phyloP scores from a whole-genome alignment of 805 yeast genomes.

The Zygosaccharomyces siamensis region DNA sequence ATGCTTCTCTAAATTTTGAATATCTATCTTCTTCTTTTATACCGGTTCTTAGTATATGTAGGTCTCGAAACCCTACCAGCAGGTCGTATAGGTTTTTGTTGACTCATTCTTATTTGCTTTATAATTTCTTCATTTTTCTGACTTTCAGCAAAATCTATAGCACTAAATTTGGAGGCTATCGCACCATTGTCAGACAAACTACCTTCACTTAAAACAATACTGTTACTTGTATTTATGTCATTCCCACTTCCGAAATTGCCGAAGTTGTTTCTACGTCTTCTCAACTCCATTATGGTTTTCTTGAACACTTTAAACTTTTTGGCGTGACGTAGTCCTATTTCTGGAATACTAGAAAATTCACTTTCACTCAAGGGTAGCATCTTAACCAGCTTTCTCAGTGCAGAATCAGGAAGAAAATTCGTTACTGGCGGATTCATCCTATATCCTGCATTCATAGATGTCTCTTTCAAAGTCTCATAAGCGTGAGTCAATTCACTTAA shows the following conservation, averaged over 20 bases:
- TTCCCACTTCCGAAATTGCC: conserved; percentile 5
- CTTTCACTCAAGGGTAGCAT: conserved; percentile 24
- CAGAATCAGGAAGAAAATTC: conserved; percentile 24
- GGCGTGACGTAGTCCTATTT: conserved; percentile 17
- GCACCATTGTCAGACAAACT: conserved; percentile 14
- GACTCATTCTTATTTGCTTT: conserved; percentile 19
- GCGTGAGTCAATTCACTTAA: conserved; percentile 22
- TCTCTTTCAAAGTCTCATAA: conserved; percentile 23
- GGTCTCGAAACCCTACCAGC: background rate
- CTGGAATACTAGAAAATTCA: conserved; percentile 23
- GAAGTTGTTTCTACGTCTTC: conserved; percentile 17
- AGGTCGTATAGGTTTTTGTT: background rate
- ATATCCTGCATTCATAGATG: conserved; percentile 20
- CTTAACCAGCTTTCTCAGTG: conserved; percentile 25
- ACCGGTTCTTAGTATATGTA: background rate
- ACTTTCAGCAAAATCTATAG: conserved; percentile 11
- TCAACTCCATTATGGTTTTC: conserved; percentile 20
- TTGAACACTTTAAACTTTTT: conserved; percentile 25
- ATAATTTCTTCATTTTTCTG: conserved; percentile 21
- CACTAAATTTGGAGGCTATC: conserved; percentile 20
- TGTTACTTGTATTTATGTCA: conserved; percentile 7
- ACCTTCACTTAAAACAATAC: conserved; percentile 18
- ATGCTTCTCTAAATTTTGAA: background rate
- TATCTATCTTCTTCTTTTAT: conserved; percentile 1
- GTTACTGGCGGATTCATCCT: conserved; percentile 24